Evolutionary conservation across 129 eudicot species (phyloP).

Genomic region (Flaveria bidentis): DNA sequence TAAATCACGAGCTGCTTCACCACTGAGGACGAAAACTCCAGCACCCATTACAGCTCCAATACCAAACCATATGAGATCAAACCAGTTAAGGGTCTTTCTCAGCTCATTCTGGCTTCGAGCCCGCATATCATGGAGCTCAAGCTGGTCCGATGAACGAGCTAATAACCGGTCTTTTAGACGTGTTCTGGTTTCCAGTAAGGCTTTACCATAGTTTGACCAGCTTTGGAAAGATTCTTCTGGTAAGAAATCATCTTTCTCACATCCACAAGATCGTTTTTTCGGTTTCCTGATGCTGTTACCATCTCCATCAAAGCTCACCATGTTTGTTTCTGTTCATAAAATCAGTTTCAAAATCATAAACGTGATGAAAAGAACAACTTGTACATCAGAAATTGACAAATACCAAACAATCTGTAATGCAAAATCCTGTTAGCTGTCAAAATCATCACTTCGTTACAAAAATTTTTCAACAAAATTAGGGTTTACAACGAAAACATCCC

Average conservation of each 20-base stretch:
- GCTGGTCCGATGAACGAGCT: constrained; percentile 55
- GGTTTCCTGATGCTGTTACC: constrained; percentile 23
- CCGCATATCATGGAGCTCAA: constrained; percentile 53
- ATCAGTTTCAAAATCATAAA: background rate
- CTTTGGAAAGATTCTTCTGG: constrained; percentile 80
- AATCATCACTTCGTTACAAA: background rate
- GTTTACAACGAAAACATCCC: background rate
- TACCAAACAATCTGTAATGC: background rate
- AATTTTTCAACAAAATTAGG: background rate
- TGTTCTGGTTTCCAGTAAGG: constrained; percentile 45
- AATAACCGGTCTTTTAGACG: constrained; percentile 61
- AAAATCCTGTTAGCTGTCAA: background rate
- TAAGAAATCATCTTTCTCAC: constrained; percentile 56
- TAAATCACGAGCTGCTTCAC: constrained; percentile 51
- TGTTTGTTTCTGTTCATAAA: constrained; percentile 30
- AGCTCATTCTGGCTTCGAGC: constrained; percentile 60
- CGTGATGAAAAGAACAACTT: background rate
- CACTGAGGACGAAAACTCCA: constrained; percentile 84
- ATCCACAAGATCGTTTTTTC: constrained; percentile 48
- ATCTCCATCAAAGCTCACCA: constrained; percentile 33
- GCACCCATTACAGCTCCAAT: constrained; percentile 80
- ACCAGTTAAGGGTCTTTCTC: constrained; percentile 66
- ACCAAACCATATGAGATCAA: constrained; percentile 78
- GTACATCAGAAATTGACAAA: background rate
- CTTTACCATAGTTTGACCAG: constrained; percentile 62